These are phyloP conservation scores for Scytalidium lignicola DNA, from an alignment of 2,329 filamentous ascomycete species.

Conservation along the genomic window DNA sequence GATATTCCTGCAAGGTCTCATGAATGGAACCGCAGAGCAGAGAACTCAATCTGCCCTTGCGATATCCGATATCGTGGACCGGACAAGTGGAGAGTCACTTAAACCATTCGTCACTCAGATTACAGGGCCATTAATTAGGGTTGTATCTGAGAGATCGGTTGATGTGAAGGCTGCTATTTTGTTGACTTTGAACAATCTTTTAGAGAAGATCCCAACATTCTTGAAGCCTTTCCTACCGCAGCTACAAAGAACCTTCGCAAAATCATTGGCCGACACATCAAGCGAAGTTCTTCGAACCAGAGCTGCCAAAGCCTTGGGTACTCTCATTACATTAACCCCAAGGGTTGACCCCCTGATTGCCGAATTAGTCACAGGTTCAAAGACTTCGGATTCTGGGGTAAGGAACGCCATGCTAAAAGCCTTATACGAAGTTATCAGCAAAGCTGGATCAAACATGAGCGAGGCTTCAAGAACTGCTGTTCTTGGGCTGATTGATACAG, in stretches of 20 bases:
- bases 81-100: constrained; percentile 79
- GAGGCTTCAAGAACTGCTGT: constrained; percentile 84
- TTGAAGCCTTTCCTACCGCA: constrained; percentile 97
- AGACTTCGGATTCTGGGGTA: constrained; percentile 81
- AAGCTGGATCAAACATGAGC: constrained; percentile 91
- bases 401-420: constrained; percentile 96
- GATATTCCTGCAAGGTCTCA: constrained; percentile 94
- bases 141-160: constrained; percentile 91
- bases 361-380: constrained; percentile 92
- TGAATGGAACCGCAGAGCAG: constrained; percentile 93
- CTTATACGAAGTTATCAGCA: constrained; percentile 91
- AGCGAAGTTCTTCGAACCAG: constrained; percentile 83
- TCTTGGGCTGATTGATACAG: constrained; percentile 80
- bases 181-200: constrained; percentile 85
- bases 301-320: constrained; percentile 90
- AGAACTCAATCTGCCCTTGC: constrained; percentile 86
- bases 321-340: constrained; percentile 90
- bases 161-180: constrained; percentile 96
- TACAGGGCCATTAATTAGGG: constrained; percentile 93
- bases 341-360: constrained; percentile 89
- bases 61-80: constrained; percentile 92
- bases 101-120: constrained; percentile 97
- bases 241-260: constrained; percentile 92
- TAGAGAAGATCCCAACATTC: constrained; percentile 94
- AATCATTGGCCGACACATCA: constrained; percentile 86